These are phyloP conservation scores for Fusarium haematococcum DNA, from an alignment of 2,329 filamentous ascomycete species.

Conservation along the genomic window DNA sequence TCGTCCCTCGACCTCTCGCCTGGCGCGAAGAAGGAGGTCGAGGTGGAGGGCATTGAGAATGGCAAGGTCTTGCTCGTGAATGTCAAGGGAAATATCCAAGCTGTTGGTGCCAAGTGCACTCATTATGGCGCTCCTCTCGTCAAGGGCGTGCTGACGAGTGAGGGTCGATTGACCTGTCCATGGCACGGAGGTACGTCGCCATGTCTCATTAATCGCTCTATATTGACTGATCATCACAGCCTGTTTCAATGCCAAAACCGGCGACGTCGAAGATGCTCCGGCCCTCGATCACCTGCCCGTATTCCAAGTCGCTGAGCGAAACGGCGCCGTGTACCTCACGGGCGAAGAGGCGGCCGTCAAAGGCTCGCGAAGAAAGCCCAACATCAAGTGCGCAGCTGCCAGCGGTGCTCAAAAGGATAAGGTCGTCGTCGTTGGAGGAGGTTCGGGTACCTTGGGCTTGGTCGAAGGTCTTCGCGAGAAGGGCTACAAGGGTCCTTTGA, in stretches of 20 bases:
- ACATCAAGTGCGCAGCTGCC: conserved; percentile 74
- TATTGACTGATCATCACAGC: conserved; percentile 61
- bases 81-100: conserved; percentile 79
- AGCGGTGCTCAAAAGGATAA: conserved; percentile 66
- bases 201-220: neutral
- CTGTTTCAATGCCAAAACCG: conserved; percentile 90
- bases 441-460: conserved; percentile 84
- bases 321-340: conserved; percentile 86
- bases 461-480: conserved; percentile 85
- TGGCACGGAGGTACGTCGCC: conserved; percentile 88
- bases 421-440: conserved; percentile 89
- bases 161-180: conserved; percentile 89
- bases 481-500: conserved; percentile 84
- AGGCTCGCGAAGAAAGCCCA: conserved; percentile 77
- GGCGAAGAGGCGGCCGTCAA: conserved; percentile 85
- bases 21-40: conserved; percentile 87
- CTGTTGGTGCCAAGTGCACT: conserved; percentile 84
- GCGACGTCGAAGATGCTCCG: conserved; percentile 95
- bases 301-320: conserved; percentile 84
- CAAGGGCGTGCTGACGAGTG: conserved; percentile 84
- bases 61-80: conserved; percentile 91
- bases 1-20: conserved; percentile 79
- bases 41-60: conserved; percentile 88
- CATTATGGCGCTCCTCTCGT: conserved; percentile 93
- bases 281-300: conserved; percentile 87